Percentiles rank a stretch among this genome's conserved stretches.
phyloP scores from a whole-genome alignment of 2,329 filamentous ascomycete species.

The Trichophyton simii region DNA sequence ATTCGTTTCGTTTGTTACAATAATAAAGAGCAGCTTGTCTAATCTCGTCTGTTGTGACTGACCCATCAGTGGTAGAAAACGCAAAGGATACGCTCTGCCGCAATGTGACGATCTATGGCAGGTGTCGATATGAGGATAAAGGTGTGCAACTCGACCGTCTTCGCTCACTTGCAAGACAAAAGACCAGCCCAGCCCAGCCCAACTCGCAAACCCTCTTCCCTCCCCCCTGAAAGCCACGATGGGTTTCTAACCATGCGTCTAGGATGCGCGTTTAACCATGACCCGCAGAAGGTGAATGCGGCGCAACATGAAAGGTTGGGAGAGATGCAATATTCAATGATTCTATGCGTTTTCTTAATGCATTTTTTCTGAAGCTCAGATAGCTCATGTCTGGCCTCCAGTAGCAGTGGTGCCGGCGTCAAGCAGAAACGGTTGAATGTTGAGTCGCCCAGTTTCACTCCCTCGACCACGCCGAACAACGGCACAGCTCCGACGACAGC shows the following conservation, averaged over 20 bases:
- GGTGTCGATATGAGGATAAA: constrained; percentile 83
- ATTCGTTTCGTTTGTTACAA: background rate
- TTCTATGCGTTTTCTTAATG: background rate
- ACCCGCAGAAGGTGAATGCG: constrained; percentile 47
- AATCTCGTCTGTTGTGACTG: background rate
- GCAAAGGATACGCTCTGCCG: constrained; percentile 80
- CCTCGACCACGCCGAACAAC: constrained; percentile 35
- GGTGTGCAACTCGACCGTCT: constrained; percentile 31
- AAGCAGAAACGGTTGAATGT: constrained; percentile 74
- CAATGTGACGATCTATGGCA: constrained; percentile 85
- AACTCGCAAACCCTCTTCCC: background rate
- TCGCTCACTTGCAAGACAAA: background rate
- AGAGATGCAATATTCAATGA: constrained; percentile 7
- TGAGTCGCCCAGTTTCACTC: constrained; percentile 91
- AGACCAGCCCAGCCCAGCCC: background rate
- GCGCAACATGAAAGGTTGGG: constrained; percentile 25
- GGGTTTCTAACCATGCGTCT: constrained; percentile 7
- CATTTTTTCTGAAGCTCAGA: background rate
- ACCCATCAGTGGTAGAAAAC: constrained; percentile 44
- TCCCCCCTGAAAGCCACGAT: constrained; percentile 8
- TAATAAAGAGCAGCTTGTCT: background rate
- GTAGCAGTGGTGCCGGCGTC: background rate
- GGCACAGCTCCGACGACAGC: constrained; percentile 43
- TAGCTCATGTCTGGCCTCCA: background rate
- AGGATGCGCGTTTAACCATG: constrained; percentile 79